These are phyloP conservation scores for Castanea sativa DNA, from an alignment of 306 rosid genomes.

Conservation along the genomic window DNA sequence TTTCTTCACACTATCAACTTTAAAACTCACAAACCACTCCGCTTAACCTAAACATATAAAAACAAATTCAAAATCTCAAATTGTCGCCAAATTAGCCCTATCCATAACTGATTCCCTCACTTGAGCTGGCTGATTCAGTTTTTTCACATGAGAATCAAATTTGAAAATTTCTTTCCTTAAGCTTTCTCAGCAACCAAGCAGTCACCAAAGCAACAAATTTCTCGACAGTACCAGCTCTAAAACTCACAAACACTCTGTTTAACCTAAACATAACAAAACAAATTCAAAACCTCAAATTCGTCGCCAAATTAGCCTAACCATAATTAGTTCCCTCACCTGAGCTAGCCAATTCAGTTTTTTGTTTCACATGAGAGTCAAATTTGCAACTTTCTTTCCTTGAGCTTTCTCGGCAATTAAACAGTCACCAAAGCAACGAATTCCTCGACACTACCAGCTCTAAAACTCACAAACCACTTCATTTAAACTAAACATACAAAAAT, in stretches of 20 bases:
- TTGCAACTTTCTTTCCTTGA: no score
- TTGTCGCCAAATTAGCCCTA: constrained; percentile 2
- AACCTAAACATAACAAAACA: background rate
- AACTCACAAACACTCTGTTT: background rate
- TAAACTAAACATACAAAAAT: background rate
- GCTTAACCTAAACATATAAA: background rate
- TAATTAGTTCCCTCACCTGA: no score
- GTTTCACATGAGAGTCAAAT: background rate
- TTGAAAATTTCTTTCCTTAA: no score
- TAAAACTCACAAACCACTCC: constrained; percentile 1
- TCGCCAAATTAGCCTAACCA: background rate
- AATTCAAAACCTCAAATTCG: background rate
- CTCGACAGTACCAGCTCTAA: no score
- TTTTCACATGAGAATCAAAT: background rate
- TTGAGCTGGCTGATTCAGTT: no score
- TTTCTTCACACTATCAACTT: no score
- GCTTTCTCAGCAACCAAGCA: constrained; percentile 18
- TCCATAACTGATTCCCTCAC: background rate
- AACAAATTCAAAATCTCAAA: background rate
- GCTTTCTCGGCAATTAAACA: constrained; percentile 21
- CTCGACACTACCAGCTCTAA: no score
- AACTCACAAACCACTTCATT: constrained; percentile 4
- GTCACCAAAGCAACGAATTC: no score
- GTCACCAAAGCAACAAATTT: no score
- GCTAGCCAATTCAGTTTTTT: background rate